phyloP scores from a whole-genome alignment of 2,329 filamentous ascomycete genomes.

The Nemania bipapillata region DNA sequence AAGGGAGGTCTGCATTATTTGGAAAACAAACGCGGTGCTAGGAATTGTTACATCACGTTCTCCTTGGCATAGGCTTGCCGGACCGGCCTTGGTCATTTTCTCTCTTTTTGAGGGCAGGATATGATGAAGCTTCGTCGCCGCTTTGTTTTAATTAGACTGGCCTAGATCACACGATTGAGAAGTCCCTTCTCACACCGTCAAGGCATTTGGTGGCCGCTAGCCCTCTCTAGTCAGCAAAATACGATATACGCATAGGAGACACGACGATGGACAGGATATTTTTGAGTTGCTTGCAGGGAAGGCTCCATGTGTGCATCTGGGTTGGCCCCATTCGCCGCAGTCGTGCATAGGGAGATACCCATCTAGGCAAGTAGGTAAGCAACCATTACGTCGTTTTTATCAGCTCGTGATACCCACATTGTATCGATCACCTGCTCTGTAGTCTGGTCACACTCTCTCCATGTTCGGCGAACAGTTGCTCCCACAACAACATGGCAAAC shows the following conservation, averaged over 20 bases:
- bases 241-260: conserved; percentile 13
- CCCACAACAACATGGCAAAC: not conserved
- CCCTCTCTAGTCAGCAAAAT: conserved; percentile 1
- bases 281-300: not conserved
- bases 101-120: not conserved
- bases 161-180: not conserved
- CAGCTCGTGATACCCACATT: conserved; percentile 30
- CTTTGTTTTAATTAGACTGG: not conserved
- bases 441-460: conserved; percentile 21
- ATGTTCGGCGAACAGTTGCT: not conserved
- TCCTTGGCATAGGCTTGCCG: conserved; percentile 18
- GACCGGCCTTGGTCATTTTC: not conserved
- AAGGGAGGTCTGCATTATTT: conserved; percentile 5
- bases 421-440: conserved; percentile 24
- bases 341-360: not conserved
- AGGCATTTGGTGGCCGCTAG: not conserved
- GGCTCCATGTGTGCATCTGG: not conserved
- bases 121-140: not conserved
- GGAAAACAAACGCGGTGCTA: not conserved
- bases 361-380: conserved; percentile 21
- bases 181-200: not conserved
- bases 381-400: not conserved
- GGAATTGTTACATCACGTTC: conserved; percentile 17
- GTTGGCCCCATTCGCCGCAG: not conserved
- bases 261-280: not conserved